Percentiles rank a stretch among this genome's conserved stretches.
Evolutionary conservation across 768 basidiomycete genomes (phyloP).

Genomic region (Tricholoma sp.): DNA sequence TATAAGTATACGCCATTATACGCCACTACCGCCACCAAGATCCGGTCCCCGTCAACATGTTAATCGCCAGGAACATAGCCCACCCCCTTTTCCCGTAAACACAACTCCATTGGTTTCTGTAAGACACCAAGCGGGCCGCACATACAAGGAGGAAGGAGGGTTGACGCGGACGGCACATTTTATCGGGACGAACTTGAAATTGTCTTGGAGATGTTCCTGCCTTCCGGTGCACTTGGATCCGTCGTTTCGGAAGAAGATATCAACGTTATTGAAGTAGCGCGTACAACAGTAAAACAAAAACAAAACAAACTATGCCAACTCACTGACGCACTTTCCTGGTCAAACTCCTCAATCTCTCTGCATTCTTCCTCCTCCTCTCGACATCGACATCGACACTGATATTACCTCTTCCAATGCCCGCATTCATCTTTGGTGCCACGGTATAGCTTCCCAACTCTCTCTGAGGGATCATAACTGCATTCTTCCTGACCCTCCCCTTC

Average conservation of each 20-base stretch:
- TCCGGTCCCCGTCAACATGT: too few relatives aligned
- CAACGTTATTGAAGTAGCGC: background rate
- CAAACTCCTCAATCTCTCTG: constrained; percentile 64
- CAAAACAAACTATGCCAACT: background rate
- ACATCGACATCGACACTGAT: constrained; percentile 68
- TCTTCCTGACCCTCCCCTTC: constrained; percentile 64
- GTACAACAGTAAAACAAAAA: background rate
- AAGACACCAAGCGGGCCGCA: background rate
- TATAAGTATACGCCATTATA: too few relatives aligned
- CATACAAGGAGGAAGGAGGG: too few relatives aligned
- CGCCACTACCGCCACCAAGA: too few relatives aligned
- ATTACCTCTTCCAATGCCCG: constrained; percentile 46
- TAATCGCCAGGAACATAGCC: too few relatives aligned
- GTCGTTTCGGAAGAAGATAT: too few relatives aligned
- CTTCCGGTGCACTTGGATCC: background rate
- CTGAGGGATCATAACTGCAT: constrained; percentile 81
- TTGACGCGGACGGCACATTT: too few relatives aligned
- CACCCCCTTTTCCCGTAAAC: too few relatives aligned
- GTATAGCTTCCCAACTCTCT: constrained; percentile 72
- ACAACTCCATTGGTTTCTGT: background rate
- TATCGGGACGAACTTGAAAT: too few relatives aligned
- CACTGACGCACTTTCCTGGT: constrained; percentile 40
- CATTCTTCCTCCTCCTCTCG: constrained; percentile 67
- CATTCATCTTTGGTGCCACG: constrained; percentile 62
- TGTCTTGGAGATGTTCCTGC: too few relatives aligned